Evolutionary conservation across 2,329 filamentous ascomycete species (phyloP).

Genomic region (Cladorrhinum sp.): DNA sequence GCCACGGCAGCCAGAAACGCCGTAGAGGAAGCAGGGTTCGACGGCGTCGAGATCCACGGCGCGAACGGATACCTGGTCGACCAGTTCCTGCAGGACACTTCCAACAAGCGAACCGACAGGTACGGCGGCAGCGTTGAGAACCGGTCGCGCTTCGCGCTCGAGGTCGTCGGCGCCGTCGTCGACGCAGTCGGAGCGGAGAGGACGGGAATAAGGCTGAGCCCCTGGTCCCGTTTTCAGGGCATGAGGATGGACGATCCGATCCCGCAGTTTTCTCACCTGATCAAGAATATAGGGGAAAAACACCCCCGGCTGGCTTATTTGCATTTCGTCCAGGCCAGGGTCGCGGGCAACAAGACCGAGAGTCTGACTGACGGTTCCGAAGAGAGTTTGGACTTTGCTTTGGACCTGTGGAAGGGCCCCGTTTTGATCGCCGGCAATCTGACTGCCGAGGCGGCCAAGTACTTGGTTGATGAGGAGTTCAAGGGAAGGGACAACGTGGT

Average conservation of each 20-base stretch:
- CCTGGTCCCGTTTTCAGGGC: slow-evolving; percentile 48
- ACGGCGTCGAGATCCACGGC: slow-evolving; percentile 45
- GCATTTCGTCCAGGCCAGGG: slow-evolving; percentile 51
- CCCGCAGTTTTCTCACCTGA: slow-evolving; percentile 23
- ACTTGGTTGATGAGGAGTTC: slow-evolving; percentile 29
- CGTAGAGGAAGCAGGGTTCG: slow-evolving; percentile 42
- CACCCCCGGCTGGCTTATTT: slow-evolving; percentile 48
- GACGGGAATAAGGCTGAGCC: slow-evolving; percentile 52
- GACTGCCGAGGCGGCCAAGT: slow-evolving; percentile 24
- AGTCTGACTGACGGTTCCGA: background rate
- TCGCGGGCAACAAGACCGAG: background rate
- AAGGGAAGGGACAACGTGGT: slow-evolving; percentile 27
- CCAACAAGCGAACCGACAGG: slow-evolving; percentile 51
- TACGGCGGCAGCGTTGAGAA: slow-evolving; percentile 54
- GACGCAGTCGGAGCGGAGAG: slow-evolving; percentile 37
- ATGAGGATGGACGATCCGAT: slow-evolving; percentile 25
- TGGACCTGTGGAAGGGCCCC: slow-evolving; percentile 31
- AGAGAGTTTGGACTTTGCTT: slow-evolving; percentile 32
- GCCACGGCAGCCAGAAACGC: slow-evolving; percentile 49
- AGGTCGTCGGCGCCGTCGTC: slow-evolving; percentile 49
- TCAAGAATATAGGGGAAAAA: slow-evolving; percentile 26
- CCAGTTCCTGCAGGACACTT: slow-evolving; percentile 52
- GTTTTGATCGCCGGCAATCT: slow-evolving; percentile 33
- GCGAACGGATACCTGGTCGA: slow-evolving; percentile 58
- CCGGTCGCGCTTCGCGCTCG: slow-evolving; percentile 49